phyloP scores from a whole-genome alignment of 2,329 filamentous ascomycete species.

The Monilinia laxa region DNA sequence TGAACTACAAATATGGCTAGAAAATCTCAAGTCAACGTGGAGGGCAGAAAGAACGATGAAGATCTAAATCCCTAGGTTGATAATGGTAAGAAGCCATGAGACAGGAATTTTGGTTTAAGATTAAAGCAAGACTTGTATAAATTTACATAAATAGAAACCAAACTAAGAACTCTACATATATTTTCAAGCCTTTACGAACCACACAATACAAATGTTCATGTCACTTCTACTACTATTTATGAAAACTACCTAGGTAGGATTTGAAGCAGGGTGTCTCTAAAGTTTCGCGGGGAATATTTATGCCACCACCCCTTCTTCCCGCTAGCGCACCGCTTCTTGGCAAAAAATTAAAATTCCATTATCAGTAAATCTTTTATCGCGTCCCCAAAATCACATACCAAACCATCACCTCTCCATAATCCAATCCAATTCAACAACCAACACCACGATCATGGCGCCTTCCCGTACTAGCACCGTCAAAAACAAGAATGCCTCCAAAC shows the following conservation, averaged over 20 bases:
- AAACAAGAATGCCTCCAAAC: conserved; percentile 67
- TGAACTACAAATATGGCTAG: neutral
- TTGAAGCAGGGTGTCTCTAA: conserved; percentile 6
- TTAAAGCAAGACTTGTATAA: neutral
- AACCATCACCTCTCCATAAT: conserved; percentile 4
- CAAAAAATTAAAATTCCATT: conserved; percentile 23
- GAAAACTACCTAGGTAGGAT: too few relatives aligned
- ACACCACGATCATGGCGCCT: conserved; percentile 49
- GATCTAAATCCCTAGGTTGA: neutral
- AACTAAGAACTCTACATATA: neutral
- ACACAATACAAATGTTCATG: neutral
- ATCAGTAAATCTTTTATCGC: neutral
- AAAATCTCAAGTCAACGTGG: neutral
- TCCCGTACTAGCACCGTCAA: conserved; percentile 60
- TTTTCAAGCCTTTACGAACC: neutral
- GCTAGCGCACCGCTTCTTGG: conserved; percentile 21
- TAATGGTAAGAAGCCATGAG: neutral
- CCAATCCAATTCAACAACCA: neutral
- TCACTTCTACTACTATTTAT: neutral
- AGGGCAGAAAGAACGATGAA: neutral
- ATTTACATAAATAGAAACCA: too few relatives aligned
- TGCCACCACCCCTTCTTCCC: conserved; percentile 1
- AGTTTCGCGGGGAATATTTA: conserved; percentile 21
- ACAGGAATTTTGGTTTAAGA: neutral
- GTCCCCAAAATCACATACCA: conserved; percentile 26